phyloP scores from a whole-genome alignment of 2,329 filamentous ascomycete species.

The Fusarium sp. region DNA sequence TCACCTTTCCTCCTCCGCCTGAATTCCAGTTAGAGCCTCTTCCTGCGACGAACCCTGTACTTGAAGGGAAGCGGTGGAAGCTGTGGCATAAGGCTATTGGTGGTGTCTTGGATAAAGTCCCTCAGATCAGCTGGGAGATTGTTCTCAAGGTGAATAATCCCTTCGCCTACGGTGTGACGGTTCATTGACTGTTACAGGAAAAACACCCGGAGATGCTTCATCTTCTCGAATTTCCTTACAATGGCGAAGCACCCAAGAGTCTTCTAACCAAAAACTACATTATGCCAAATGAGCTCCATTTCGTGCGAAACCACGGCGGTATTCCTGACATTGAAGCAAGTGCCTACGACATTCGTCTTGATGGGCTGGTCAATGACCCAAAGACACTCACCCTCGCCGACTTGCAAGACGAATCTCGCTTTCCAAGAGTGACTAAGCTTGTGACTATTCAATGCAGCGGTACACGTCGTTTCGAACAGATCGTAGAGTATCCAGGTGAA shows the following conservation, averaged over 20 bases:
- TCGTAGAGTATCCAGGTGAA: constrained; percentile 72
- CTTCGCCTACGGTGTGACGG: rapidly evolving
- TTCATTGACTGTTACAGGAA: constrained; percentile 49
- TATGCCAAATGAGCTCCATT: constrained; percentile 70
- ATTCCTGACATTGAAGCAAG: constrained; percentile 73
- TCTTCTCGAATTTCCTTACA: constrained; percentile 72
- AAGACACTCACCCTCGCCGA: constrained; percentile 69
- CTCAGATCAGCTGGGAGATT: constrained; percentile 68
- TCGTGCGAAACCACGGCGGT: constrained; percentile 79
- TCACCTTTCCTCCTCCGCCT: constrained; percentile 53
- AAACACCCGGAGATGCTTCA: constrained; percentile 72
- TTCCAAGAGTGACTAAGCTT: constrained; percentile 69
- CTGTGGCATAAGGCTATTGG: constrained; percentile 66
- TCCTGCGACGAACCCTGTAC: constrained; percentile 68
- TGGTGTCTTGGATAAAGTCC: constrained; percentile 56
- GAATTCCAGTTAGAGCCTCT: constrained; percentile 69
- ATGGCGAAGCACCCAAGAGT: constrained; percentile 70
- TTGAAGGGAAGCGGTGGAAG: constrained; percentile 68
- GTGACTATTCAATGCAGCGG: constrained; percentile 77
- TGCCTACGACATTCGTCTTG: constrained; percentile 65
- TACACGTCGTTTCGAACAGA: constrained; percentile 77
- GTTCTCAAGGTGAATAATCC: constrained; percentile 55
- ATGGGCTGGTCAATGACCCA: constrained; percentile 71
- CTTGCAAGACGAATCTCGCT: constrained; percentile 68
- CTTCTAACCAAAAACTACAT: constrained; percentile 68